These are phyloP conservation scores for Scheffersomyces stipitis DNA, from an alignment of 805 yeast species.

Conservation along the genomic window DNA sequence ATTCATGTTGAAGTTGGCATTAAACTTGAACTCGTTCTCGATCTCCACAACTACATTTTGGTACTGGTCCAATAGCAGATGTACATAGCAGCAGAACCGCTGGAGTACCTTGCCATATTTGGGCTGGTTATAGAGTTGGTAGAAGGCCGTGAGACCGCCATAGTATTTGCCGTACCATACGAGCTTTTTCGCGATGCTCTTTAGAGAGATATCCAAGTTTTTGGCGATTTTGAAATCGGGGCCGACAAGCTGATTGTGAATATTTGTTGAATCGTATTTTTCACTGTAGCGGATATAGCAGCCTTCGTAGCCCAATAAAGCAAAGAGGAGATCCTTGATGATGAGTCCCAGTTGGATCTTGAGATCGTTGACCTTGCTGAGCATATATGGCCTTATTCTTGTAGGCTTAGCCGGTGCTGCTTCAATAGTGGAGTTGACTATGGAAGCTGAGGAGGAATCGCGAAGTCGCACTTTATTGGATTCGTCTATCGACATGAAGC, in stretches of 20 bases:
- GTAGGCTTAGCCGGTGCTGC: constrained; percentile 6
- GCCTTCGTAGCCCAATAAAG: constrained; percentile 76
- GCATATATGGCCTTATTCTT: constrained; percentile 42
- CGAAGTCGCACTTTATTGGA: constrained; percentile 19
- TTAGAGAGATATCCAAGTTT: constrained; percentile 69
- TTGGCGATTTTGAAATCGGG: constrained; percentile 76
- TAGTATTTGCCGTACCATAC: constrained; percentile 64
- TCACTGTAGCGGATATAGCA: constrained; percentile 68
- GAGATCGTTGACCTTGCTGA: constrained; percentile 46
- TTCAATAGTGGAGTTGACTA: constrained; percentile 13
- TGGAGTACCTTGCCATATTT: constrained; percentile 73
- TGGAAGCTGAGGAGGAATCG: constrained; percentile 12
- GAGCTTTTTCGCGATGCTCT: constrained; percentile 64
- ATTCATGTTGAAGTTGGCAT: constrained; percentile 56
- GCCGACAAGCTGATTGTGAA: constrained; percentile 51
- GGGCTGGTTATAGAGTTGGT: constrained; percentile 55
- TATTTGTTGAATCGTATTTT: constrained; percentile 48
- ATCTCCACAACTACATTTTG: constrained; percentile 37
- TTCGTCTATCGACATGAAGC: constrained; percentile 12
- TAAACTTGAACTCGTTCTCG: constrained; percentile 53
- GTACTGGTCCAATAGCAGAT: constrained; percentile 23
- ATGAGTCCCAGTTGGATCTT: constrained; percentile 72
- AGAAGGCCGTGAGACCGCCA: constrained; percentile 56
- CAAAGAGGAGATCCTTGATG: constrained; percentile 65
- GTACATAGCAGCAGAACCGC: constrained; percentile 61